These are phyloP conservation scores for Hippophae gyantsensis DNA, from an alignment of 306 rosid species.

Conservation along the genomic window DNA sequence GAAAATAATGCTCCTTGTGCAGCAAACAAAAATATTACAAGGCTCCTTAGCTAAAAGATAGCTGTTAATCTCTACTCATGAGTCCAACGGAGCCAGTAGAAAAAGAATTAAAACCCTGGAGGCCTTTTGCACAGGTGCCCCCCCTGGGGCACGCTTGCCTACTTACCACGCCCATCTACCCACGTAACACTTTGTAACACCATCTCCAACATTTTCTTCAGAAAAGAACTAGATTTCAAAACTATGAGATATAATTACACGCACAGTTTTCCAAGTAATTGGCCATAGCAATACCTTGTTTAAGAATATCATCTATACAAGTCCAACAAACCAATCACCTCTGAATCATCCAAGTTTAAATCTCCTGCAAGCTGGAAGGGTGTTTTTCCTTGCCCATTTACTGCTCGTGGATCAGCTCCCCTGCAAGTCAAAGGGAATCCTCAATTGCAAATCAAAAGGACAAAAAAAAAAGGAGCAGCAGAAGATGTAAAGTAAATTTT, in stretches of 20 bases:
- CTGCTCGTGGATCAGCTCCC: slow-evolving; percentile 87
- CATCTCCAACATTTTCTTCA: slow-evolving; percentile 22
- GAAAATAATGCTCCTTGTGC: slow-evolving; percentile 6
- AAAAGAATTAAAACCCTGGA: slow-evolving; percentile 38
- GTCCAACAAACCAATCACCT: slow-evolving; percentile 49
- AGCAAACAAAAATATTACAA: slow-evolving; percentile 24
- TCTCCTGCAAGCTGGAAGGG: slow-evolving; percentile 61
- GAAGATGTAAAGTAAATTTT: no score
- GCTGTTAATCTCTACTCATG: slow-evolving; percentile 25
- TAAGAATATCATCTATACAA: slow-evolving; percentile 50
- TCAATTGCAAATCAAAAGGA: slow-evolving; percentile 15
- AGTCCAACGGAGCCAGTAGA: slow-evolving; percentile 44
- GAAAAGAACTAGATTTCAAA: slow-evolving; percentile 37
- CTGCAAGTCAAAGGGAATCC: slow-evolving; percentile 33
- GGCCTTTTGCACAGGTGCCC: slow-evolving; percentile 31
- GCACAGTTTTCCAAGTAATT: slow-evolving; percentile 27
- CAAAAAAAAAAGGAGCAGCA: neutral
- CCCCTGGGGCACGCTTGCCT: slow-evolving; percentile 56
- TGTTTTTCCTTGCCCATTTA: slow-evolving; percentile 77
- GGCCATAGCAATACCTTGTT: slow-evolving; percentile 17
- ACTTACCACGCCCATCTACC: slow-evolving; percentile 61
- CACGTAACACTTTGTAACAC: slow-evolving; percentile 22
- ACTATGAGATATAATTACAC: slow-evolving; percentile 54
- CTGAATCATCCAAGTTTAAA: slow-evolving; percentile 54
- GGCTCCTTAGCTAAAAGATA: slow-evolving; percentile 29